Base-by-base conservation (phyloP, 176 grass and related monocot genomes). In the Thinopyrum elongatum region DNA sequence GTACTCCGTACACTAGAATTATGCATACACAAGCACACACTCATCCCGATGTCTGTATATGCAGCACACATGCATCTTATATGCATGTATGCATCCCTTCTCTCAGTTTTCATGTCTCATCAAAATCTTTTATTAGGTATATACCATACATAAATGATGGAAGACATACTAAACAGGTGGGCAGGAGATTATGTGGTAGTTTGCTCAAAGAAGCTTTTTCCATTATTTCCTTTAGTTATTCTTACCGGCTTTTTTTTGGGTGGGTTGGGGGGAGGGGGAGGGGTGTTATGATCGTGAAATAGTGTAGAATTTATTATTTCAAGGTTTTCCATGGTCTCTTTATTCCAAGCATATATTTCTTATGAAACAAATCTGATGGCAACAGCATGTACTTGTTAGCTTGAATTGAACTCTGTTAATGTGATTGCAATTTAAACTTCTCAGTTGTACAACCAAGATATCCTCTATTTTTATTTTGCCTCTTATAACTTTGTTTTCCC, bases 351-450 rank as follows among this genome's bases (percentile, higher is more conserved):
- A 60, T 78, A 36, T 60, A 36, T 4, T 60, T 49, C 44, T 49
- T 27, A 10, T 78, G 33, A 46, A 38, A 65, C 29, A 80, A 65
- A 41, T 58, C 31, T 71, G 47, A 58, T 72, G 51, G 81, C 57
- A 29, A 83, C 22, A 70, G 34, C 67, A 36, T 69, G 35, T 62
- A 65, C 10, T 65, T 51, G 41, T n/a, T 74, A 53, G 68, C 9
- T 38, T 70, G 28, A 28, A 14, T 10, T 61, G 47, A 79, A 83
- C 14, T 85, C 30, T 80, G 31, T 67, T 42, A 21, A 61, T 86
- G 11, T 59, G 46, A 70, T 33, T 36, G 5, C 0, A 72, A 44
- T 9, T 83, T 73, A 61, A 76, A 34, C 59, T 66, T 83, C 53
- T 53, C 15, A 64, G 21, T 55, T 23, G 4, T 30, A 30, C 46